Evolutionary conservation across 805 yeast genomes (phyloP), one percentile per base, ranked within the genome.

Genomic region (Tetrapisispora iriomotensis): DNA sequence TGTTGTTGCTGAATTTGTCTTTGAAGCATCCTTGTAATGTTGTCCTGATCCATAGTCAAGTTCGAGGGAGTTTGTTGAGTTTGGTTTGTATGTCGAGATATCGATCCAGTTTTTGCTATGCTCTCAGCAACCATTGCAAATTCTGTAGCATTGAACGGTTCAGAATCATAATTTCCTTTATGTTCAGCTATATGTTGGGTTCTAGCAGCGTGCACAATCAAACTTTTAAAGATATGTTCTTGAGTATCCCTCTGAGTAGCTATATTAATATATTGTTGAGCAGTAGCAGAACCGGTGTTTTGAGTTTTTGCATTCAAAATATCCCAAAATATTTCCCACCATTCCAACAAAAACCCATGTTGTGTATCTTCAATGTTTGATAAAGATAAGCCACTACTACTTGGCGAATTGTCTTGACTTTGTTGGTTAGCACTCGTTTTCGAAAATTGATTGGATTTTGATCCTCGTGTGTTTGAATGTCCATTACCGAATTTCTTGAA

Each of bases 281-380:
- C 90, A 41, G 73, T 64, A 2, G 69, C 64, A 3, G 82, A 73
- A 12, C 79, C 75, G 13, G 76, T 80, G 42, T 78, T 66, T 45
- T 74, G 77, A 30, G 84, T 77, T 49, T 86, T 71, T 3, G 94
- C 94, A 53, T 82, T 82, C 61, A 81, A 84, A 22, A 86, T 79
- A 56, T 87, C 96, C 96, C 96, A 88, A 57, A 87, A 88, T 14
- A 88, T 77, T 66, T 78, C 86, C 96, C 96, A 87, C 96, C 96
- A 87, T 58, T 88, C 96, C 52, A 75, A 79, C 19, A 87, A 63
- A 53, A 85, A 87, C 6, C 95, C 92, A 50, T 80, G 84, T 0
- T 94, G 92, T 2, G 94, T 81, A 53, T 86, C 92, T 71, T 52
- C 59, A 47, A 42, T 66, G 49, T 57, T 57, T 2, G 23, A 26